Conservation (phyloP, 345 rosid species). For the Linum lewisii region DNA sequence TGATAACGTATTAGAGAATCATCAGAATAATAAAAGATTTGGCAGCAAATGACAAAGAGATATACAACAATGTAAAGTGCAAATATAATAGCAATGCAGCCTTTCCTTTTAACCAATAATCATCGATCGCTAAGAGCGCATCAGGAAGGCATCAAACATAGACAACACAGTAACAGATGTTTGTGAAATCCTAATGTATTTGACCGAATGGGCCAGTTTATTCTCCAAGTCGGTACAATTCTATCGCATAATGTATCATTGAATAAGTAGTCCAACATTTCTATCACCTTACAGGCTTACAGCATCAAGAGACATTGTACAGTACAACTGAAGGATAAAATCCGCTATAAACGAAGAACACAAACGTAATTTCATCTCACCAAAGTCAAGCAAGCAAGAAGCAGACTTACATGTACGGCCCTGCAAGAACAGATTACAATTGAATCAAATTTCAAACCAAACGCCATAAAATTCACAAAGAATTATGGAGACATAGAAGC, state of each 20-base stretch:
- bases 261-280: not conserved
- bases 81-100: not conserved
- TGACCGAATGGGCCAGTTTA: too few species aligned
- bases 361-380: not conserved
- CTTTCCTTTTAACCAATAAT: not conserved
- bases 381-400: not conserved
- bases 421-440: constrained; percentile 36
- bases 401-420: constrained; percentile 86
- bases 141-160: not conserved
- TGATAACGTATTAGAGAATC: too few species aligned
- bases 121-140: not conserved
- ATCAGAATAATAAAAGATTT: too few species aligned
- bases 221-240: too few species aligned
- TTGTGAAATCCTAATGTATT: too few species aligned
- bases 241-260: too few species aligned
- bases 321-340: constrained; percentile 3
- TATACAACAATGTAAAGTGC: not conserved
- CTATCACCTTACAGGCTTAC: not conserved
- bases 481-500: not conserved
- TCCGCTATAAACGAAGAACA: not conserved
- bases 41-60: too few species aligned
- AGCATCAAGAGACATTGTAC: constrained; percentile 2
- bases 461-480: not conserved
- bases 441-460: not conserved
- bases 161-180: not conserved